A percentile compares a stretch with the other conserved stretches of the same genome.
Conservation (phyloP, 306 rosid genomes). For the Acacia acuminata region DNA sequence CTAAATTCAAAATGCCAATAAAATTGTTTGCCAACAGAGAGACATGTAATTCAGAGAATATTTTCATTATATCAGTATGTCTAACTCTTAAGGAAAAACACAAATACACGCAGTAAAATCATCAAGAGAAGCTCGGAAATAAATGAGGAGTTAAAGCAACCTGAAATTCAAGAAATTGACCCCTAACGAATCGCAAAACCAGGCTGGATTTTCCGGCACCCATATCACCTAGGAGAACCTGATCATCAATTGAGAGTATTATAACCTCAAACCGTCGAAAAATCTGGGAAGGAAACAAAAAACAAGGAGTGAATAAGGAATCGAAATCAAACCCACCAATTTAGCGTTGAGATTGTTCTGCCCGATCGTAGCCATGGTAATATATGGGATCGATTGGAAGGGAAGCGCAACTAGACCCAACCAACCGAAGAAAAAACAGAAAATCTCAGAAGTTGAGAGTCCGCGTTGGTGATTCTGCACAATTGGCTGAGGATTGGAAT, state of each 20-base stretch:
- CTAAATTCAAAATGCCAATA: conserved; percentile 10
- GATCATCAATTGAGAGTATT: conserved; percentile 11
- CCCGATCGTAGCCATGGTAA: conserved; percentile 61
- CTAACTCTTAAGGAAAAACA: not conserved
- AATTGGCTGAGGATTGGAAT: conserved; percentile 22
- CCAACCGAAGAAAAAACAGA: conserved; percentile 6
- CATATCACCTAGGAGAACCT: conserved; percentile 74
- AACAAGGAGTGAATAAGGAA: conserved; percentile 7
- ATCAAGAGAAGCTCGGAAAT: not conserved
- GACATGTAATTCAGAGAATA: not conserved
- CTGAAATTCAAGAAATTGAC: conserved; percentile 70
- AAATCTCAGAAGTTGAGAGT: not conserved
- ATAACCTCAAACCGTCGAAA: conserved; percentile 3
- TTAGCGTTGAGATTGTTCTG: conserved; percentile 65
- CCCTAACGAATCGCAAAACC: conserved; percentile 65
- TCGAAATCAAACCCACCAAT: conserved; percentile 40
- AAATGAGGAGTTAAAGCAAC: conserved; percentile 27
- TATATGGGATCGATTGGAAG: conserved; percentile 44
- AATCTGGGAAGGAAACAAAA: not conserved
- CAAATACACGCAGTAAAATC: not conserved
- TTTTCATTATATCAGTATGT: not conserved
- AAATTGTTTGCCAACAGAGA: not conserved
- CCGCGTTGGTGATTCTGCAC: not conserved
- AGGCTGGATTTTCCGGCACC: conserved; percentile 71
- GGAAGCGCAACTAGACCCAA: conserved; percentile 27